These are phyloP conservation scores for Podospora appendiculata DNA, from an alignment of 495 filamentous ascomycete species.

Conservation along the genomic window DNA sequence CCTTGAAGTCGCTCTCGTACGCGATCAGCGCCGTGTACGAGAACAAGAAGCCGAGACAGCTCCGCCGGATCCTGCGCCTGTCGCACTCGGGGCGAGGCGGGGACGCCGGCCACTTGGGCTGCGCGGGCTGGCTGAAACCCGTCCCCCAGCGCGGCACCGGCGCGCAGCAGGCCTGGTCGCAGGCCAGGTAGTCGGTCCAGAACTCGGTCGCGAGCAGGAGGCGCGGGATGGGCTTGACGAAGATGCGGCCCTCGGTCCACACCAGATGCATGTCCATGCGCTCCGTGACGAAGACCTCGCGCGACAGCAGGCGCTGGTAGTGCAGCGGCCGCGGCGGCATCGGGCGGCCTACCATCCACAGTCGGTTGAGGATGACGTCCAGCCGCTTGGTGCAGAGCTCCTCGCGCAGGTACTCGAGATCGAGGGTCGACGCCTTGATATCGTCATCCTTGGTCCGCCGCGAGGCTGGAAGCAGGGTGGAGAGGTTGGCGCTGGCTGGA, in stretches of 20 bases:
- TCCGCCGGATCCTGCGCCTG: background rate
- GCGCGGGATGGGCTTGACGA: conserved; percentile 38
- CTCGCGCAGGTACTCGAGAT: background rate
- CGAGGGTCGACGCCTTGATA: background rate
- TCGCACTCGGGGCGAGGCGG: background rate
- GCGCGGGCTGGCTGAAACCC: no score
- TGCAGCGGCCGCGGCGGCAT: conserved; percentile 40
- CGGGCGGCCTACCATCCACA: conserved; percentile 45
- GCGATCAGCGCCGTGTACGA: conserved; percentile 37
- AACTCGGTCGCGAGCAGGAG: conserved; percentile 34
- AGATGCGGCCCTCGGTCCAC: conserved; percentile 17
- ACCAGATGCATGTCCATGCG: conserved; percentile 15
- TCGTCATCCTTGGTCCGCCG: background rate
- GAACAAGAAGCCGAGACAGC: conserved; percentile 33
- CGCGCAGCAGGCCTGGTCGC: no score
- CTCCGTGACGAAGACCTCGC: conserved; percentile 7
- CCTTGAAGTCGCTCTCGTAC: conserved; percentile 36
- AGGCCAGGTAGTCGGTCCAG: conserved; percentile 18
- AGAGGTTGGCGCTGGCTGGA: background rate
- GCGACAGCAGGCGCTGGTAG: conserved; percentile 29
- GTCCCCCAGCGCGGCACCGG: no score
- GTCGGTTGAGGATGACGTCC: conserved; percentile 25
- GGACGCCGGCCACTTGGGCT: background rate
- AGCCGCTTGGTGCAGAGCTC: conserved; percentile 27
- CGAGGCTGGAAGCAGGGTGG: background rate